Percentiles rank a stretch among this genome's conserved stretches.
These are phyloP conservation scores for Sinapis alba DNA, from an alignment of 441 rosid species.

Conservation along the genomic window DNA sequence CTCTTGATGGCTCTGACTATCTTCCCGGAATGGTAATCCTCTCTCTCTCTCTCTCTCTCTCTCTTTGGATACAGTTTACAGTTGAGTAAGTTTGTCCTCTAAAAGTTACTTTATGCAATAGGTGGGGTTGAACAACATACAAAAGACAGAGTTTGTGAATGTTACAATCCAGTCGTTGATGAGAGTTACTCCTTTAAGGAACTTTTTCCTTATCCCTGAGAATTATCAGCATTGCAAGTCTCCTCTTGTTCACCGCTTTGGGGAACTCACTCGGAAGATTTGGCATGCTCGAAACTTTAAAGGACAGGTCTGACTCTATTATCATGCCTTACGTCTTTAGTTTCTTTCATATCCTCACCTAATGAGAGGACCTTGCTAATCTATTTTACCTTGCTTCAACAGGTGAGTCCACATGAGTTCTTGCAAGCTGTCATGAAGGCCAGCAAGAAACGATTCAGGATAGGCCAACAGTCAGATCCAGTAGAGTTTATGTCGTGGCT, in stretches of 20 bases:
- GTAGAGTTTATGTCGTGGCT: slow-evolving; percentile 98
- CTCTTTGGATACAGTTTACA: neutral
- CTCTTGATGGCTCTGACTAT: slow-evolving; percentile 98
- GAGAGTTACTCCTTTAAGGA: slow-evolving; percentile 95
- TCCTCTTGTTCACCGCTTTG: slow-evolving; percentile 94
- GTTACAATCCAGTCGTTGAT: slow-evolving; percentile 95
- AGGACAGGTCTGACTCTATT: slow-evolving; percentile 79
- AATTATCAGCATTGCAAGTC: slow-evolving; percentile 83
- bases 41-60: neutral
- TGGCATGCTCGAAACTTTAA: slow-evolving; percentile 97
- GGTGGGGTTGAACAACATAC: slow-evolving; percentile 97
- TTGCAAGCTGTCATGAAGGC: slow-evolving; percentile 98
- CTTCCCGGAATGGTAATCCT: slow-evolving; percentile 90
- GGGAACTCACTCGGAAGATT: slow-evolving; percentile 92
- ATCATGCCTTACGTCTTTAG: neutral
- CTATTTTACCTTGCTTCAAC: slow-evolving; percentile 25
- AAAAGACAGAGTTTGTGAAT: slow-evolving; percentile 94
- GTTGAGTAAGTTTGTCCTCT: slow-evolving; percentile 2
- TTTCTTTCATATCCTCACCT: slow-evolving; percentile 4
- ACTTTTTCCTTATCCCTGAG: slow-evolving; percentile 91
- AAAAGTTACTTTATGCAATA: slow-evolving; percentile 32
- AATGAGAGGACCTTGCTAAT: slow-evolving; percentile 9
- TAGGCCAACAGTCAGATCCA: slow-evolving; percentile 92
- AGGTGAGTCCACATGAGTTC: slow-evolving; percentile 99
- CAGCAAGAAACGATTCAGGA: slow-evolving; percentile 84